Evolutionary conservation across 75 land plant species (phyloP).

Genomic region (Pinus albicaulis): DNA sequence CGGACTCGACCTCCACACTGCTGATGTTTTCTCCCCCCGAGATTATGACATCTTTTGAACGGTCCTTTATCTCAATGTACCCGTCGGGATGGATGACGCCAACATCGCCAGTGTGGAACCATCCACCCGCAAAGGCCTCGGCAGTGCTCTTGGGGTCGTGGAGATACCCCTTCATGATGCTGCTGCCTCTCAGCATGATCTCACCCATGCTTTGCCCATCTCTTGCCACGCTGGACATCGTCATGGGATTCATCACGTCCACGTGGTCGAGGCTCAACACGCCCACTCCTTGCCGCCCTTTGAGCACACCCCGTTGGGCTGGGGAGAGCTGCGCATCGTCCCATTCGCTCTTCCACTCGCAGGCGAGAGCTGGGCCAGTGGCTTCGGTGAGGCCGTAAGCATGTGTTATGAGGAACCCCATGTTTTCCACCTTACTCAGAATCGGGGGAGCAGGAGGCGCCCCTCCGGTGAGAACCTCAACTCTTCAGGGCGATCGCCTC

Average conservation of each 20-base stretch:
- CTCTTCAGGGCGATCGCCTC: slow-evolving; percentile 29
- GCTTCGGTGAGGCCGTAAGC: slow-evolving; percentile 65
- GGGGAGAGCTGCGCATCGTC: slow-evolving; percentile 37
- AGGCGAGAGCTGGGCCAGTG: slow-evolving; percentile 49
- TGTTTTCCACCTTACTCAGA: slow-evolving; percentile 21
- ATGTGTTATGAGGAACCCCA: slow-evolving; percentile 41
- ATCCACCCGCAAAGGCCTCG: slow-evolving; percentile 41
- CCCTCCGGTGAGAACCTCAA: slow-evolving; percentile 38
- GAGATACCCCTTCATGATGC: slow-evolving; percentile 75
- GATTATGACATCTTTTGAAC: too few relatives aligned
- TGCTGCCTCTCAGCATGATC: slow-evolving; percentile 57
- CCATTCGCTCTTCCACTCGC: slow-evolving; percentile 52
- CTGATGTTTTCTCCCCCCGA: too few relatives aligned
- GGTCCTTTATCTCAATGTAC: slow-evolving; percentile 24
- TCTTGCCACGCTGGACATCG: slow-evolving; percentile 49
- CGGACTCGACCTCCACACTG: not conserved
- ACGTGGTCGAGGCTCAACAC: slow-evolving; percentile 34
- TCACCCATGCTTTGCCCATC: slow-evolving; percentile 72
- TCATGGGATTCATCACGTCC: slow-evolving; percentile 48
- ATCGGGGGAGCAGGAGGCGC: slow-evolving; percentile 43
- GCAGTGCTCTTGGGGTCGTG: slow-evolving; percentile 47
- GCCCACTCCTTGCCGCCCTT: slow-evolving; percentile 67
- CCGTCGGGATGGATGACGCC: slow-evolving; percentile 46
- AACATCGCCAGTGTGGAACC: slow-evolving; percentile 35
- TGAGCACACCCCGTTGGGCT: slow-evolving; percentile 36